Conservation (phyloP, 139 green algal genomes). For the Chlorella sp. region DNA sequence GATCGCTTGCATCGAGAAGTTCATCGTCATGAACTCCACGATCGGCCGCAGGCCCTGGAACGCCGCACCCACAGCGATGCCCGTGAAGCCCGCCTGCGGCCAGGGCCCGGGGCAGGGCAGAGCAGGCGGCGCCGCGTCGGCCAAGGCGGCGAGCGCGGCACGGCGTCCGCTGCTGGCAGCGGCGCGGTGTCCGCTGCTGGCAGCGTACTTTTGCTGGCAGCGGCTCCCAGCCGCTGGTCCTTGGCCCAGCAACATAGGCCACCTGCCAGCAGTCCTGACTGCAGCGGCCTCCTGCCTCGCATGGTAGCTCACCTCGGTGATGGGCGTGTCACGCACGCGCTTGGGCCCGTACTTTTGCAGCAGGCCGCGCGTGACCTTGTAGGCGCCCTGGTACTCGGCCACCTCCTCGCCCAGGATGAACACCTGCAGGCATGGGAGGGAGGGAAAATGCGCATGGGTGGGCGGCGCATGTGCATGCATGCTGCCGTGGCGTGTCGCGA, state of each 20-base stretch:
- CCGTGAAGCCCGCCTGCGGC: conserved; percentile 91
- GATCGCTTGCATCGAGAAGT: conserved; percentile 99
- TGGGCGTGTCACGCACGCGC: conserved; percentile 96
- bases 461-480: background rate
- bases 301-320: conserved; percentile 95
- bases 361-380: conserved; percentile 97
- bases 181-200: too few species aligned
- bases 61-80: conserved; percentile 92
- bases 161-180: too few species aligned
- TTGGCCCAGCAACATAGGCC: too few species aligned
- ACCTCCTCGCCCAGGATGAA: conserved; percentile 99
- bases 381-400: conserved; percentile 96
- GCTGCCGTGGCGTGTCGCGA: too few species aligned
- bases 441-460: background rate
- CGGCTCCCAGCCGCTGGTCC: too few species aligned
- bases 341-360: conserved; percentile 95
- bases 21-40: conserved; percentile 99
- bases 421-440: conserved; percentile 49
- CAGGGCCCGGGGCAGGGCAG: background rate
- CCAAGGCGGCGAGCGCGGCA: too few species aligned
- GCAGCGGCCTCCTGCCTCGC: too few species aligned
- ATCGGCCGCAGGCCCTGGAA: conserved; percentile 92
- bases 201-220: too few species aligned
- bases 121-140: too few species aligned
- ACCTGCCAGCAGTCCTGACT: too few species aligned